These are phyloP conservation scores for Leccinum pachyderme DNA, from an alignment of 1,284 basidiomycete species.

Conservation along the genomic window DNA sequence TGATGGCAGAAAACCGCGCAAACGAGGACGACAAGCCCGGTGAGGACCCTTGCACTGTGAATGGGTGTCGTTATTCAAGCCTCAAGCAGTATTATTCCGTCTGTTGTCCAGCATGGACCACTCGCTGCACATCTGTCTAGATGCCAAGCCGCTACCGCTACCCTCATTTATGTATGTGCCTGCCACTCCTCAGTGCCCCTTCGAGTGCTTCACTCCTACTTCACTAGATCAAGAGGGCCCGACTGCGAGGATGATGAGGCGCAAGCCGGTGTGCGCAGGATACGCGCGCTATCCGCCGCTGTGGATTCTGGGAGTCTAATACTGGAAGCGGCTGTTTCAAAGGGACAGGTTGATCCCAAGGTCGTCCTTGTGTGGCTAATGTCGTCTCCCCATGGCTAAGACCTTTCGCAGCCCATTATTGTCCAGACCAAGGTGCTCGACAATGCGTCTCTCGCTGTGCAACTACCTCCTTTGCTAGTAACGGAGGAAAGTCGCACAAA, in stretches of 20 bases:
- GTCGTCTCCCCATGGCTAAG: background rate
- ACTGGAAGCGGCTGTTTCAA: slow-evolving; percentile 11
- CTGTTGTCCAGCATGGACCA: slow-evolving; percentile 37
- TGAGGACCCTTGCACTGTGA: background rate
- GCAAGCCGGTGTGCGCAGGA: slow-evolving; percentile 40
- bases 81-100: slow-evolving; percentile 14
- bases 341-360: slow-evolving; percentile 10
- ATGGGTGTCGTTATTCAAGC: background rate
- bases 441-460: background rate
- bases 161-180: slow-evolving; percentile 36
- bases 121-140: slow-evolving; percentile 38
- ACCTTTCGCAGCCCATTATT: slow-evolving; percentile 9
- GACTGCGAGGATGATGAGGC: slow-evolving; percentile 43
- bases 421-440: slow-evolving; percentile 12
- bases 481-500: slow-evolving; percentile 18
- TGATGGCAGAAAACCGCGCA: background rate
- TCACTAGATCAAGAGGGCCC: slow-evolving; percentile 41
- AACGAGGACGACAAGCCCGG: background rate
- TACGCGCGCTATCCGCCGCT: slow-evolving; percentile 37
- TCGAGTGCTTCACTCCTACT: background rate
- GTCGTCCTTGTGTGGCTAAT: slow-evolving; percentile 6
- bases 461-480: slow-evolving; percentile 22
- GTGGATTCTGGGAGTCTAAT: slow-evolving; percentile 34
- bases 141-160: slow-evolving; percentile 40
- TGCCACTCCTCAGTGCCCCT: slow-evolving; percentile 30